These are phyloP conservation scores for Paramecium bursaria DNA, from an alignment of 73 alveolate genomes.

Conservation along the genomic window DNA sequence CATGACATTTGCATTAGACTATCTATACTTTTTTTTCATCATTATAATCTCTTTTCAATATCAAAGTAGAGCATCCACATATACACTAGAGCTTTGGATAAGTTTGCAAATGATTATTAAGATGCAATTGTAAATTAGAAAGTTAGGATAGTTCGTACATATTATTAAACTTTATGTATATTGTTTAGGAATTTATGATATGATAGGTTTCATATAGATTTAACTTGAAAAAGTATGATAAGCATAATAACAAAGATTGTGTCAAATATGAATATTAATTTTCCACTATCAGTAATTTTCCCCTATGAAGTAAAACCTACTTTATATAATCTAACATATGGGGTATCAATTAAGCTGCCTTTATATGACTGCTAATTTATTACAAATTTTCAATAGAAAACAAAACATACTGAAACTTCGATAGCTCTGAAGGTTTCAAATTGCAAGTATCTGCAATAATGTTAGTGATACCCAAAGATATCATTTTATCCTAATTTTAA, in stretches of 20 bases:
- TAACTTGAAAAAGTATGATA: conserved; percentile 82
- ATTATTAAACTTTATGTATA: background rate
- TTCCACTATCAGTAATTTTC: conserved; percentile 93
- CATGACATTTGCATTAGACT: conserved; percentile 77
- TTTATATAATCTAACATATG: conserved; percentile 91
- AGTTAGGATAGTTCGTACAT: conserved; percentile 43
- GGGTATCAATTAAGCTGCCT: conserved; percentile 69
- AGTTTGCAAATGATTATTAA: conserved; percentile 69
- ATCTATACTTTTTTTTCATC: conserved; percentile 74
- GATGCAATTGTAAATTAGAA: conserved; percentile 4
- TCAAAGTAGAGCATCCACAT: conserved; percentile 81
- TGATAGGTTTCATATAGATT: conserved; percentile 92
- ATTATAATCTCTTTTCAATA: conserved; percentile 76
- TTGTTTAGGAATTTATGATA: conserved; percentile 55
- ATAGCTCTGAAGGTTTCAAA: conserved; percentile 69
- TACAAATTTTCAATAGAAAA: conserved; percentile 75
- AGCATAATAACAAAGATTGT: conserved; percentile 79
- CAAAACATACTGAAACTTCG: conserved; percentile 72
- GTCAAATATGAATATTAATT: conserved; percentile 84
- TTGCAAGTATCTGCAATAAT: conserved; percentile 74
- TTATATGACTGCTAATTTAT: conserved; percentile 67
- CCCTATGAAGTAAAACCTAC: conserved; percentile 85
- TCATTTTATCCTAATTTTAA: conserved; percentile 60
- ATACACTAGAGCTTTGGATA: conserved; percentile 84
- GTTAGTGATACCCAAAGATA: conserved; percentile 85